A percentile compares a stretch with the other conserved stretches of the same genome.
phyloP scores from a whole-genome alignment of 1,139 yeast genomes.

The Geotrichum carabidarum region DNA sequence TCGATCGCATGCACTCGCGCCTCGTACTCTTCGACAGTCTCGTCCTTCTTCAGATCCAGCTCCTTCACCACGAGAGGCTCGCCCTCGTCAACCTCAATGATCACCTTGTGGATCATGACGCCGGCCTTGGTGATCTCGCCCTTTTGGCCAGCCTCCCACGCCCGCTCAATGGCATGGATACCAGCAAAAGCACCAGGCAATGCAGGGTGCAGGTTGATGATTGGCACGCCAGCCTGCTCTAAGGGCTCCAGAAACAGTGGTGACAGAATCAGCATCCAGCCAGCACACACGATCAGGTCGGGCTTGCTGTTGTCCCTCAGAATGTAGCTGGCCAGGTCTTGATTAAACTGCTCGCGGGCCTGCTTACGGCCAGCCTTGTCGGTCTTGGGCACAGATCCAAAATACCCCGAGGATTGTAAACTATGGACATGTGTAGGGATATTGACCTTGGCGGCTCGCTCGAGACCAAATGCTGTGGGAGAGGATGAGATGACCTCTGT shows the following conservation, averaged over 20 bases:
- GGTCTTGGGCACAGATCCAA: constrained; percentile 65
- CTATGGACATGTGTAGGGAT: constrained; percentile 70
- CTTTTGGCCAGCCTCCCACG: constrained; percentile 89
- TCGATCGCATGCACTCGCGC: constrained; percentile 77
- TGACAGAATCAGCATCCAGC: constrained; percentile 93
- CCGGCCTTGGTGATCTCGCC: constrained; percentile 80
- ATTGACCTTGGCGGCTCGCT: constrained; percentile 62
- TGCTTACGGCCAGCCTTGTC: constrained; percentile 49
- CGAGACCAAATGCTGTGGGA: constrained; percentile 74
- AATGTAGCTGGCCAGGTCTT: constrained; percentile 67
- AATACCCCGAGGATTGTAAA: constrained; percentile 56
- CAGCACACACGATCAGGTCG: constrained; percentile 89
- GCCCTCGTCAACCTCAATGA: constrained; percentile 91
- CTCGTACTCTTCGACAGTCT: constrained; percentile 74
- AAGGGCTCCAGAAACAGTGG: constrained; percentile 67
- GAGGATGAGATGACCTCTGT: constrained; percentile 79
- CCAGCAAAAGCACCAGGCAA: constrained; percentile 97
- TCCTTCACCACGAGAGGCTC: constrained; percentile 81
- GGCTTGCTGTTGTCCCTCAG: constrained; percentile 48
- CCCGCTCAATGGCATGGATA: constrained; percentile 91
- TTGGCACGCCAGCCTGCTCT: constrained; percentile 57
- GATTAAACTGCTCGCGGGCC: constrained; percentile 68
- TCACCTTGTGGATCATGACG: constrained; percentile 92
- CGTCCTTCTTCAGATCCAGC: constrained; percentile 63
- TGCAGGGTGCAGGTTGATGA: constrained; percentile 93